Evolutionary conservation across 371 early-diverging fungal species (phyloP).

Genomic region (Mortierella sp.): DNA sequence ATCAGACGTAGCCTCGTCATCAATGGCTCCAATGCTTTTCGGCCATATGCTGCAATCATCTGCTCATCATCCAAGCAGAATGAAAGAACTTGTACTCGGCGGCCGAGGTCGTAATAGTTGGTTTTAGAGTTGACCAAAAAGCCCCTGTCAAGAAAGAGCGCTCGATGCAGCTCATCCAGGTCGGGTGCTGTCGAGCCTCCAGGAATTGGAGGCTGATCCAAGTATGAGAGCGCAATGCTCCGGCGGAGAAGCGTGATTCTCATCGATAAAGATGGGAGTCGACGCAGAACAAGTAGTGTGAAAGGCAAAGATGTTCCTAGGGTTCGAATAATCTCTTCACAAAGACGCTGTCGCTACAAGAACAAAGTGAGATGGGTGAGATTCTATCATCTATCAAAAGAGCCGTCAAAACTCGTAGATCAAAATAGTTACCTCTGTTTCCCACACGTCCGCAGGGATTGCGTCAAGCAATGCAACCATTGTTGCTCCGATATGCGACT

Average conservation of each 20-base stretch:
- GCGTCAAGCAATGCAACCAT: slow-evolving; percentile 32
- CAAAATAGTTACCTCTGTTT: slow-evolving; percentile 19
- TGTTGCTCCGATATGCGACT: slow-evolving; percentile 30
- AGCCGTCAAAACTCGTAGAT: not conserved
- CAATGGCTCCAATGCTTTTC: slow-evolving; percentile 22
- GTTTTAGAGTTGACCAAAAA: slow-evolving; percentile 24
- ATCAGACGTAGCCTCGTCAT: slow-evolving; percentile 25
- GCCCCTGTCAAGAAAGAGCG: slow-evolving; percentile 30
- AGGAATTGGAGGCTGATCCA: slow-evolving; percentile 22
- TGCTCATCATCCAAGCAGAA: slow-evolving; percentile 53
- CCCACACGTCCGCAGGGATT: slow-evolving; percentile 29
- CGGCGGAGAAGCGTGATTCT: slow-evolving; percentile 31
- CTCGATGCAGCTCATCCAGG: slow-evolving; percentile 34
- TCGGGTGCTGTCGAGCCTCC: slow-evolving; percentile 17
- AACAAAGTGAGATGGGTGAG: not conserved
- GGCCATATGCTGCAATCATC: slow-evolving; percentile 39
- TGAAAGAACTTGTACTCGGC: slow-evolving; percentile 24
- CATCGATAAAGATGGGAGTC: slow-evolving; percentile 25
- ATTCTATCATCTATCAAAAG: not conserved
- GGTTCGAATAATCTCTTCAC: slow-evolving; percentile 17
- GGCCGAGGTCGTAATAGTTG: slow-evolving; percentile 24
- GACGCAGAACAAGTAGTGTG: slow-evolving; percentile 22
- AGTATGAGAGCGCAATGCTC: slow-evolving; percentile 31
- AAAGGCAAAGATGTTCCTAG: slow-evolving; percentile 41
- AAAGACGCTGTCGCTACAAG: slow-evolving; percentile 24